Base-by-base conservation (phyloP, 1,284 basidiomycete genomes). In the Heterobasidion occidentale region DNA sequence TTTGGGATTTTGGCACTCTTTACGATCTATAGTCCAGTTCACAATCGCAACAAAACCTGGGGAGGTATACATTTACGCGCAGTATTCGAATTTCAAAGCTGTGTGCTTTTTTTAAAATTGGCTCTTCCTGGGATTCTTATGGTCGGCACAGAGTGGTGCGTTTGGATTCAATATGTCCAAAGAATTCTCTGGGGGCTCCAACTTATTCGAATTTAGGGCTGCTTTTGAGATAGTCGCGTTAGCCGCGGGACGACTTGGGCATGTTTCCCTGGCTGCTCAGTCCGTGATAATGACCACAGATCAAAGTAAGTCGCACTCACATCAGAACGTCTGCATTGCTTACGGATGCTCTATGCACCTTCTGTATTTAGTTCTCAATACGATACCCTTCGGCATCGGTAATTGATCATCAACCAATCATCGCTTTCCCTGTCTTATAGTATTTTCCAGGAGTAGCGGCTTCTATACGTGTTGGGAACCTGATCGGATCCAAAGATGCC, bases 261-360 rank as follows among this genome's bases (percentile, higher is more conserved):
- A 77, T n/a, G 65, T 86, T 42, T 72, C 86, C 1, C 74, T 90
- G 17, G 87, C 85, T 4, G 86, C 86, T 2, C 88, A 91, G 64
- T 84, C 85, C 1, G 83, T 89, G 46, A 88, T 90, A 58, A 89
- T 90, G 85, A 90, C 88, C n/a, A 80, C 83, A 11, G 88, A 90
- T 65, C 88, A 90, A 68, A 84, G 86, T 86, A 59, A 58, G 72
- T 63, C 38, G n/a, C 42, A 11, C 46, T 36, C 48, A 33, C 19
- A 27, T 27, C 27, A 27, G 3, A 27, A 27, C 27, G 27, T 27
- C 27, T 27, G 5, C 5, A 27, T 14, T 15, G 42, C 20, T 33
- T n/a, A 11, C 38, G 12, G n/a, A 42, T 42, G 38, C 38, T 4
- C 38, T 42, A n/a, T 8, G 38, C 3, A 15, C 8, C n/a, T 9